A percentile compares a stretch with the other conserved stretches of the same genome.
Evolutionary conservation across 2,329 filamentous ascomycete species (phyloP).

Genomic region (Didymella lethalis): DNA sequence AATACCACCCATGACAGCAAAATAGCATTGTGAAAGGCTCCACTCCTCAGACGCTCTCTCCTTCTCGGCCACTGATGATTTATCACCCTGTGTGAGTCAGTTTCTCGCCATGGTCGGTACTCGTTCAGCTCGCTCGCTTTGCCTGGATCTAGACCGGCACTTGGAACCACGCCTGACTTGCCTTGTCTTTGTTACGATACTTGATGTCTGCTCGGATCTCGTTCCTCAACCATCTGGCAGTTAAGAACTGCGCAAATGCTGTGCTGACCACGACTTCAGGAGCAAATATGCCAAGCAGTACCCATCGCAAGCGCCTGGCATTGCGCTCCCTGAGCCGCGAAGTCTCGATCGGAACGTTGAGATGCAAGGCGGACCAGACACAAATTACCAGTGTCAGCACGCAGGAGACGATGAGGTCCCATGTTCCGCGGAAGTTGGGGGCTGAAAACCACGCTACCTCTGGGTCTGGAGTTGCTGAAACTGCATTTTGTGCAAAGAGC

Average conservation of each 20-base stretch:
- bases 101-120: not conserved
- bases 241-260: conserved; percentile 35
- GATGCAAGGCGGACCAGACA: conserved; percentile 37
- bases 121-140: not conserved
- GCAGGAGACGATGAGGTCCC: conserved; percentile 32
- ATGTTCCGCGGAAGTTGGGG: conserved; percentile 31
- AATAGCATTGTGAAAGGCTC: conserved; percentile 34
- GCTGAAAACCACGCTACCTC: conserved; percentile 31
- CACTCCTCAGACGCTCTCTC: conserved; percentile 28
- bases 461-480: conserved; percentile 8
- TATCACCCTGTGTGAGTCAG: not conserved
- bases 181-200: conserved; percentile 22
- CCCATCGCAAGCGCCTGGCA: conserved; percentile 26
- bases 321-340: conserved; percentile 29
- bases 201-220: conserved; percentile 29
- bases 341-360: conserved; percentile 30
- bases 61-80: not conserved
- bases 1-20: conserved; percentile 36
- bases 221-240: conserved; percentile 29
- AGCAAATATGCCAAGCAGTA: conserved; percentile 35
- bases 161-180: not conserved
- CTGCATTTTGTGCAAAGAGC: conserved; percentile 17
- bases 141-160: not conserved
- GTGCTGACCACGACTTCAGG: conserved; percentile 39
- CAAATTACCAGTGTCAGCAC: conserved; percentile 34